Evolutionary conservation across 2,329 filamentous ascomycete genomes (phyloP), one percentile per base, ranked within the genome.

Genomic region (Ploettnerulaceae sp.): DNA sequence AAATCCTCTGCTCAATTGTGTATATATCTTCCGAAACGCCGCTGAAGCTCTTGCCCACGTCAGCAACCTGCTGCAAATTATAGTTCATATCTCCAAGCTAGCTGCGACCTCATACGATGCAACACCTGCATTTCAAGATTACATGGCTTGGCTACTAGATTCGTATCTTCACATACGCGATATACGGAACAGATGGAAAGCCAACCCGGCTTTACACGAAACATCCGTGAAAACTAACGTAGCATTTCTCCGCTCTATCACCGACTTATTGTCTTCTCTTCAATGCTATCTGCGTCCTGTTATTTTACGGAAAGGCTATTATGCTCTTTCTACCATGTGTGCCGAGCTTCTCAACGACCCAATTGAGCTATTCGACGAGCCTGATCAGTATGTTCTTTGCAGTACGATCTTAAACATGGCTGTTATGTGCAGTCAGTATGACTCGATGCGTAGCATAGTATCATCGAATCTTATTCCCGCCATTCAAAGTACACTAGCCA

Each of bases 121-220:
- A 38, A 58, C 57, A n/a, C 51, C 56, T 7, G 55, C 57, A 31
- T 62, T 64, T 48, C 57, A 62, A 49, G 58, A 62, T 21, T 60
- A 65, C 34, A 18, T 63, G 6, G 53, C 54, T 8, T 66, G 62
- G 63, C 38, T 64, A 21, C 36, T 64, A 12, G 63, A 65, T 37
- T 61, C 59, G 1, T 57, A 64, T 36, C 29, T 57, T 36, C 17
- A 38, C 3, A 20, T 50, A 4, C 53, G 59, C 39, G 55, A 62
- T 5, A 25, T 61, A 12, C 45, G 54, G 17, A 57, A 56, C 22
- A 51, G 48, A 37, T 58, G 51, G 48, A 24, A 37, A 25, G 37
- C 33, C 4, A 49, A 47, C 34, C 31, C 39, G 8, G 15, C 41
- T 9, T 31, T 58, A 4, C 43, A 49, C 12, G 40, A 55, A 33